Base-by-base conservation (phyloP, 345 rosid species). In the Moringa oleifera region DNA sequence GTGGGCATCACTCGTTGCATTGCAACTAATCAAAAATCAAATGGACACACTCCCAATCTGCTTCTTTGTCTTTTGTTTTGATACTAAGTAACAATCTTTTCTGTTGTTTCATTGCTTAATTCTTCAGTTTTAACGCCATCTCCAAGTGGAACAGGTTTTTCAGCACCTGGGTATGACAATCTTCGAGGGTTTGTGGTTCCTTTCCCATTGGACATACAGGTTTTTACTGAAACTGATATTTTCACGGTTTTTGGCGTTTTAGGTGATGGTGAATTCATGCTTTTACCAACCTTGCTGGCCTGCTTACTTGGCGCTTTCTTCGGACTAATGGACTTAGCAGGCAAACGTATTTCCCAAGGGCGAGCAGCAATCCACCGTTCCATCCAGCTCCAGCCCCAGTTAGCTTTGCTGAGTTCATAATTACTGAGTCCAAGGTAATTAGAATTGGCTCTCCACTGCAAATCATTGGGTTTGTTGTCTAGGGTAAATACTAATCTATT, bases 301-400 rank as follows among this genome's bases (percentile, higher is more conserved):
- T 76, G 81, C 70, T 41, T 80, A 47, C 20, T 79, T 67, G 75
- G 83, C 6, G 47, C 61, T 71, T 85, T 85, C 71, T 79, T 88
- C 51, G 91, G 90, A 73, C 71, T 83, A 25, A 45, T 18, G 62
- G 74, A 70, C 56, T 68, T 69, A 33, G 55, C 22, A 25, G 84
- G 80, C 21, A 77, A 60, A 49, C 92, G 89, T 59, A 80, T 81
- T 72, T 94, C 97, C 99, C 99, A 94, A 23, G 99, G 99, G 16
- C 95, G 79, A 73, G 78, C 91, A 69, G 96, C 80, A 50, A 94
- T 79, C 99, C 99, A 94, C 25, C 91, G 85, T 52, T 94, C 97
- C 80, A 68, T 86, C 96, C 99, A 94, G 76, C 99, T 90, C 99
- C 99, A 94, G 58, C 92, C 95, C 96, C 97, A 94, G 41, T 84